Evolutionary conservation across 345 rosid species (phyloP).

Genomic region (Microthlaspi erraticum): DNA sequence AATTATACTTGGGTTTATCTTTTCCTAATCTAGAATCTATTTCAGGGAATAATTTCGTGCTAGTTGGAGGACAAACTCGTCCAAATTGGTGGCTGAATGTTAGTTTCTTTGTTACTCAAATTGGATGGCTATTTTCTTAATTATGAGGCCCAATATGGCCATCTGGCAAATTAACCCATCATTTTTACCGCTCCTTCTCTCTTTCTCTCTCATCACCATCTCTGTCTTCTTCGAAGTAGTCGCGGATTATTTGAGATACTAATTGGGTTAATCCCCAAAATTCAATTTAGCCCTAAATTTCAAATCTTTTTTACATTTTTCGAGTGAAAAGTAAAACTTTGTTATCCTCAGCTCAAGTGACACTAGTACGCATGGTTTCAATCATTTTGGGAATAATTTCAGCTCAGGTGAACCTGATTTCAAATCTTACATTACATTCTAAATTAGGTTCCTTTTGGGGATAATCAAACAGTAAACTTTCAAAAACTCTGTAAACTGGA

Average conservation of each 20-base stretch:
- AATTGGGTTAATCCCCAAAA: neutral
- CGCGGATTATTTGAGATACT: neutral
- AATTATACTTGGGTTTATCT: no score
- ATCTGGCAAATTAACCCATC: no score
- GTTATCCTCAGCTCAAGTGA: neutral
- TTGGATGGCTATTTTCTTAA: no score
- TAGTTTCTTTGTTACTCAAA: no score
- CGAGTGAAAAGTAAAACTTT: constrained; percentile 6
- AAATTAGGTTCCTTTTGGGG: neutral
- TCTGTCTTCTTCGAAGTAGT: constrained; percentile 30
- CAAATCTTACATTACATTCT: neutral
- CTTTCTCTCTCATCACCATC: neutral
- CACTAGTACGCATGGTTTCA: neutral
- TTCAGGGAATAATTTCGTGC: no score
- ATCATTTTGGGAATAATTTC: no score
- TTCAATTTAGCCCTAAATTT: constrained; percentile 7
- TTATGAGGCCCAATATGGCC: no score
- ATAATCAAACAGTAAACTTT: constrained; percentile 6
- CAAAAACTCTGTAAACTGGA: constrained; percentile 10
- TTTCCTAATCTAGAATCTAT: no score
- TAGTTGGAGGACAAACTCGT: no score
- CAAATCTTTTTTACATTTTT: neutral
- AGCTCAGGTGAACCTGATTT: no score
- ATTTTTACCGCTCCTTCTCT: neutral
- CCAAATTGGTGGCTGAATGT: no score